phyloP scores from a whole-genome alignment of 1,139 yeast genomes.

The Debaryomyces singareniensis region DNA sequence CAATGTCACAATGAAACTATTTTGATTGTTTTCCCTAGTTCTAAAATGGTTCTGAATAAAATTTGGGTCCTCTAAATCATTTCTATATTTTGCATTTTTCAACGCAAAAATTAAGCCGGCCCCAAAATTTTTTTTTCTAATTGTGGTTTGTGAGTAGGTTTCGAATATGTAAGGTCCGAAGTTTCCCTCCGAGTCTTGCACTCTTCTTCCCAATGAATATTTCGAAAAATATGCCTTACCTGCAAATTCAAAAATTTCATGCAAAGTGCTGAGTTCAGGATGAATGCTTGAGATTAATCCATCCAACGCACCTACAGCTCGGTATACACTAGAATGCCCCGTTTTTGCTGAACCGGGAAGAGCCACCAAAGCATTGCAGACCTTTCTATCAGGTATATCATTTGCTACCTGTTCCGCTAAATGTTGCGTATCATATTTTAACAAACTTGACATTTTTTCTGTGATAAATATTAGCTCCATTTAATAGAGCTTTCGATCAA shows the following conservation, averaged over 20 bases:
- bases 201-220: constrained; percentile 27
- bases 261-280: constrained; percentile 44
- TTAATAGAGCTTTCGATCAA: too few relatives aligned
- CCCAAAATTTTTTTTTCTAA: constrained; percentile 48
- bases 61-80: constrained; percentile 16
- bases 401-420: too few relatives aligned
- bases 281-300: constrained; percentile 38
- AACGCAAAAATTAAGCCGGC: constrained; percentile 58
- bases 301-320: constrained; percentile 37
- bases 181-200: constrained; percentile 29
- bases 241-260: constrained; percentile 21
- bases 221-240: constrained; percentile 35
- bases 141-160: constrained; percentile 33
- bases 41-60: constrained; percentile 16
- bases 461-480: too few relatives aligned
- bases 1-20: constrained; percentile 28
- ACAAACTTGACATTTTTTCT: too few relatives aligned
- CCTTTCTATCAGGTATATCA: too few relatives aligned
- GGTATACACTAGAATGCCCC: constrained; percentile 50
- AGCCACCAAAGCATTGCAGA: too few relatives aligned
- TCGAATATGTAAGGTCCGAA: constrained; percentile 44
- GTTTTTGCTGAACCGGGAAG: constrained; percentile 39
- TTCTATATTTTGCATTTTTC: constrained; percentile 32
- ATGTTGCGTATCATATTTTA: too few relatives aligned
- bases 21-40: constrained; percentile 14